Evolutionary conservation across 2,329 filamentous ascomycete species (phyloP).

Genomic region (Diaporthe eres): DNA sequence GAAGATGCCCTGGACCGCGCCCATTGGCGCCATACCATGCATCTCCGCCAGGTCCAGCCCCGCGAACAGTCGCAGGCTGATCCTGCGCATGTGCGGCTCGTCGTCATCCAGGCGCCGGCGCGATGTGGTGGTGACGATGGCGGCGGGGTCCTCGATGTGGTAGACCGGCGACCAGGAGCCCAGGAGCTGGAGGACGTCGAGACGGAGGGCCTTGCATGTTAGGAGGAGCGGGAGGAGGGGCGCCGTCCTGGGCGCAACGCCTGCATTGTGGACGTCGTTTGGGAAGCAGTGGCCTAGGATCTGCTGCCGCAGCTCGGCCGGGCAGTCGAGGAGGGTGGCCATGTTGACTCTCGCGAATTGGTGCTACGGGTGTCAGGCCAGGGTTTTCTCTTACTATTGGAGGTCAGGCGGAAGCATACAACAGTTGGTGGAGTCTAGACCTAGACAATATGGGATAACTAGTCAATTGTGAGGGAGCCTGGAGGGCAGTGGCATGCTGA

Average conservation of each 20-base stretch:
- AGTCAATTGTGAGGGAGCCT: background rate
- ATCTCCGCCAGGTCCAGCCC: background rate
- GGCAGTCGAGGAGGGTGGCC: slow-evolving; percentile 9
- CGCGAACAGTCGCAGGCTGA: slow-evolving; percentile 29
- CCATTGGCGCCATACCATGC: background rate
- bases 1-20: background rate
- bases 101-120: background rate
- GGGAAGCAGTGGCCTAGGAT: slow-evolving; percentile 18
- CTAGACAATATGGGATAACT: background rate
- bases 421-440: too few species aligned
- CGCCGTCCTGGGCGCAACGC: background rate
- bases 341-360: background rate
- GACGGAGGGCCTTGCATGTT: slow-evolving; percentile 10
- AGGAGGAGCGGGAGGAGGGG: slow-evolving; percentile 20
- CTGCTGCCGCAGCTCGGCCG: slow-evolving; percentile 24
- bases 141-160: slow-evolving; percentile 3
- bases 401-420: background rate
- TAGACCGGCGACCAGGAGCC: slow-evolving; percentile 1
- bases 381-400: background rate
- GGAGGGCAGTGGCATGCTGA: background rate
- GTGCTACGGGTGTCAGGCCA: background rate
- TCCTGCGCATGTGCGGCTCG: background rate
- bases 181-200: background rate
- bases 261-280: slow-evolving; percentile 1
- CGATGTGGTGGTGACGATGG: background rate